phyloP scores from a whole-genome alignment of 139 green algal genomes.

The Limnomonas spitsbergensis region DNA sequence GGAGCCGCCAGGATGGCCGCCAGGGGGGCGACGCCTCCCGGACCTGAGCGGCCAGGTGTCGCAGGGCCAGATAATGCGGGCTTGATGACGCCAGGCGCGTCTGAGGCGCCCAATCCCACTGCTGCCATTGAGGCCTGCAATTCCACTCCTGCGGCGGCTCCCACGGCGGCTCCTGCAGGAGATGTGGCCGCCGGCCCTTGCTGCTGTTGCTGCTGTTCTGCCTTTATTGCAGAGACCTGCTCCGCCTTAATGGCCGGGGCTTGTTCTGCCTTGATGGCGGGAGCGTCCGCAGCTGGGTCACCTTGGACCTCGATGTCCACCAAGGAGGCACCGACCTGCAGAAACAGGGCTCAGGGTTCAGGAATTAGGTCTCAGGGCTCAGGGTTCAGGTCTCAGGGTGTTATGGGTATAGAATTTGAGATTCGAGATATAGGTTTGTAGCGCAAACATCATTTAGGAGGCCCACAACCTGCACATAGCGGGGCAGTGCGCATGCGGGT shows the following conservation, averaged over 20 bases:
- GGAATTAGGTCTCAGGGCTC: no score
- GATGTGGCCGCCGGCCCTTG: background rate
- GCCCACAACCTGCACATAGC: background rate
- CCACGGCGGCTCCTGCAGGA: background rate
- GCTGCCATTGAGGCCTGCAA: background rate
- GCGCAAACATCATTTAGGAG: background rate
- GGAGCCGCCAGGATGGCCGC: conserved; percentile 52
- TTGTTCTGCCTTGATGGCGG: no score
- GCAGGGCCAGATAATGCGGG: background rate
- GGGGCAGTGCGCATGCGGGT: background rate
- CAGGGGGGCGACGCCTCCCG: no score
- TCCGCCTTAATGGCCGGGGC: no score
- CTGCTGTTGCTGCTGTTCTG: conserved; percentile 13
- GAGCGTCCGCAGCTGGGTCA: no score
- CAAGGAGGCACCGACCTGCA: conserved; percentile 73
- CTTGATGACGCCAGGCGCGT: background rate
- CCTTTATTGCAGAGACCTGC: conserved; percentile 11
- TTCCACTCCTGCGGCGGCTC: background rate
- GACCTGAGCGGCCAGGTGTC: background rate
- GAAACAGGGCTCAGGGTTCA: no score
- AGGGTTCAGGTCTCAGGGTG: no score
- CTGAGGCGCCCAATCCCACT: background rate
- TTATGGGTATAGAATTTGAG: no score
- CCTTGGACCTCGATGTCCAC: conserved; percentile 56
- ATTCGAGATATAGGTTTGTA: background rate